Percentiles rank a stretch among this genome's conserved stretches.
Evolutionary conservation across 805 yeast species (phyloP).

Genomic region (Suhomyces prunicola): DNA sequence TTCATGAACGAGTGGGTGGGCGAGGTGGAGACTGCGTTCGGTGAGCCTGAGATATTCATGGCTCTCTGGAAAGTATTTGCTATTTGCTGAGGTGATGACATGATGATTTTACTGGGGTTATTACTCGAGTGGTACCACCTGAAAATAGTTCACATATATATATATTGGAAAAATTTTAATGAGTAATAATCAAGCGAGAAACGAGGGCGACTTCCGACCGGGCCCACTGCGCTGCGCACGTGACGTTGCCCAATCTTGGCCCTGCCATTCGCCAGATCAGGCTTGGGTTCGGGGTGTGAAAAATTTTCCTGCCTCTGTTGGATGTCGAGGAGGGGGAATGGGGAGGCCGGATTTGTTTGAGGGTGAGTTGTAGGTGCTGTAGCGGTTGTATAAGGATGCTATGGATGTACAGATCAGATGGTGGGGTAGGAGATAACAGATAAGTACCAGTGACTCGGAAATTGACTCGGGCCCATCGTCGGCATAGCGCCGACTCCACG

Average conservation of each 20-base stretch:
- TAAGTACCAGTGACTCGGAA: conserved; percentile 1
- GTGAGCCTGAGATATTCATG: conserved; percentile 50
- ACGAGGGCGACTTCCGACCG: conserved; percentile 1
- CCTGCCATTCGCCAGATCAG: not conserved
- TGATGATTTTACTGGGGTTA: conserved; percentile 15
- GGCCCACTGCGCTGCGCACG: not conserved
- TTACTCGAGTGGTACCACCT: not conserved
- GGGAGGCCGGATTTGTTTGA: not conserved
- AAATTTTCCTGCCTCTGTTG: not conserved
- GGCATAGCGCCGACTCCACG: not conserved
- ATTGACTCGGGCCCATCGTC: not conserved
- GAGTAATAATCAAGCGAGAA: conserved; percentile 5
- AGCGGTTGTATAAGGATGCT: not conserved
- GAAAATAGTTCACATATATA: not conserved
- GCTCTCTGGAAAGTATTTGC: conserved; percentile 55
- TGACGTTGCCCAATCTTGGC: not conserved
- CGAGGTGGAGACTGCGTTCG: conserved; percentile 74
- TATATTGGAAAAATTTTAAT: conserved; percentile 7
- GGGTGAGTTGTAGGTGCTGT: not conserved
- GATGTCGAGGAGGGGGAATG: not conserved
- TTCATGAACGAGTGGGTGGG: conserved; percentile 74
- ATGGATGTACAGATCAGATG: not conserved
- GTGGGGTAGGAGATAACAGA: conserved; percentile 5
- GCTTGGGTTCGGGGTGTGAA: not conserved
- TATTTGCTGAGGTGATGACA: conserved; percentile 72